Evolutionary conservation across 1,139 yeast species (phyloP), one percentile per base, ranked within the genome.

Genomic region (Debaryomyces nepalensis): DNA sequence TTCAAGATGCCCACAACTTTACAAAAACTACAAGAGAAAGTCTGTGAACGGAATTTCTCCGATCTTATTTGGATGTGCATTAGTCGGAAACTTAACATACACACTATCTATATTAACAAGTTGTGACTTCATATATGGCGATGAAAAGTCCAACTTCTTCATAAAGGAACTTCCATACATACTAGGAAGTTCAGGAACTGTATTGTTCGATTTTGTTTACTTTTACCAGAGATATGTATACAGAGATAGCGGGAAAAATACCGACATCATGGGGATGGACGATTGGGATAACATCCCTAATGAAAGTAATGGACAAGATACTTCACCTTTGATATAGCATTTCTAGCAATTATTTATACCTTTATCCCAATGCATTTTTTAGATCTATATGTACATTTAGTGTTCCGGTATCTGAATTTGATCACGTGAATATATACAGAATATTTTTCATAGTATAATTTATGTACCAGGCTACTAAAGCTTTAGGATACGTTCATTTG

Each of bases 11-110:
- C 99, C 99, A 0, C 99, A 91, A 58, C 67, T 91, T 35, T 68
- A 76, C 59, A 87, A 87, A 54, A 91, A 91, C 64, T 82, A 82
- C 59, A 59, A 69, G 46, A 70, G 96, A 37, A 84, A 84, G 56
- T 84, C 96, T 3, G 93, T 96, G 0, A 84, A 83, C 33, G 98
- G 97, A 3, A 71, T 90, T 1, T 85, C 96, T 2, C 85, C 95
- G 23, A 66, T 87, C 44, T 70, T 91, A 26, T 89, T 93, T 58
- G 77, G 79, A 3, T 82, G 95, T 15, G 96, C 97, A 1, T 69
- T 91, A 33, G 49, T 79, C 29, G 97, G 97, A 3, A 93, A 93
- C 60, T 52, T 84, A n/a, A 79, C 89, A 3, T 93, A 91, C 61
- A 81, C 96, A 0, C 52, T 83, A 10, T 87, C 96, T 2, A 84